phyloP scores from a whole-genome alignment of 2,329 filamentous ascomycete species.

The Hypoxylon sp. region DNA sequence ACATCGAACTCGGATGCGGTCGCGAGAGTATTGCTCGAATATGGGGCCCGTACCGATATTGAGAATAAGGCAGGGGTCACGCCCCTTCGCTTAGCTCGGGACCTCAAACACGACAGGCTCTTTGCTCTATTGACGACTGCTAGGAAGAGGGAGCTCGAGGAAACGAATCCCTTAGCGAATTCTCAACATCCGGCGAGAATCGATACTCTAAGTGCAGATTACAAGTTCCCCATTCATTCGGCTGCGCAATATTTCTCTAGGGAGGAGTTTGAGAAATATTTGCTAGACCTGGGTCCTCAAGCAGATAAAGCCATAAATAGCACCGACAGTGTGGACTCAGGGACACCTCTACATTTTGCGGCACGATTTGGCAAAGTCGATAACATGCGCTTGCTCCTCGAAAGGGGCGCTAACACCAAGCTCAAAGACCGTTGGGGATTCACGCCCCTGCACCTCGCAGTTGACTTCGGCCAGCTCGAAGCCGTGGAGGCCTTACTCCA shows the following conservation, averaged over 20 bases:
- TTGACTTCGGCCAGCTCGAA: conserved; percentile 7
- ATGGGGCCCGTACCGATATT: conserved; percentile 8
- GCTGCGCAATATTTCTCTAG: not conserved
- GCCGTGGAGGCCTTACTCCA: conserved; percentile 2
- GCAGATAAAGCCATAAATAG: conserved; percentile 7
- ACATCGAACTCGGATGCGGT: not conserved
- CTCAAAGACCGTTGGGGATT: conserved; percentile 7
- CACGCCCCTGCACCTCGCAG: conserved; percentile 5
- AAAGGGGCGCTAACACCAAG: not conserved
- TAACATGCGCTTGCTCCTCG: conserved; percentile 2
- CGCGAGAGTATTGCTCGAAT: conserved; percentile 6
- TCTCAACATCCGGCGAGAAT: not conserved
- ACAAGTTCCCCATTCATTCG: conserved; percentile 8
- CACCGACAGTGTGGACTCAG: not conserved
- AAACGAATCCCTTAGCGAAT: not conserved
- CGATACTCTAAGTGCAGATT: conserved; percentile 2
- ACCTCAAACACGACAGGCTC: conserved; percentile 3
- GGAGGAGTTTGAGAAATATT: conserved; percentile 7
- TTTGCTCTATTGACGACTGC: not conserved
- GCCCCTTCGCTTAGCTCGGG: conserved; percentile 2
- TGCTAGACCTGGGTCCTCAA: conserved; percentile 3
- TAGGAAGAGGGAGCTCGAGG: conserved; percentile 3
- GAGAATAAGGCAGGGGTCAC: conserved; percentile 6
- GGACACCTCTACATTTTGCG: conserved; percentile 4
- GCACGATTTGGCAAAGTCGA: conserved; percentile 4